Percentiles rank a stretch among this genome's conserved stretches.
Conservation (phyloP, 208 protist species). For the Wallacemonas collosoma region DNA sequence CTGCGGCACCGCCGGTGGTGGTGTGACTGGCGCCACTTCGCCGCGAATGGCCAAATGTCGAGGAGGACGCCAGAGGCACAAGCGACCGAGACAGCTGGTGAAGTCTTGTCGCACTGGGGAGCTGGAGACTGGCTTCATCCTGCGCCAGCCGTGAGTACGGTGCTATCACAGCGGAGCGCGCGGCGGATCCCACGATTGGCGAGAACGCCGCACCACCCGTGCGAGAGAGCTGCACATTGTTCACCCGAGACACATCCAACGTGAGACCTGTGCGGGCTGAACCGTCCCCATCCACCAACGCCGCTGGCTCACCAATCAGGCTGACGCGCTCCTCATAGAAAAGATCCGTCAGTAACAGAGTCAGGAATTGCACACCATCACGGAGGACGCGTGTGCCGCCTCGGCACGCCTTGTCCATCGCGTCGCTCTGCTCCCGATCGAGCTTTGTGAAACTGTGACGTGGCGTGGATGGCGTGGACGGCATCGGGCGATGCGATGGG, state of each 20-base stretch:
- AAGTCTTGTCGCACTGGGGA: not conserved
- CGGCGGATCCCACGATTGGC: not conserved
- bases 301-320: slow-evolving; percentile 9
- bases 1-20: not conserved
- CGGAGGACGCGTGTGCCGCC: slow-evolving; percentile 1
- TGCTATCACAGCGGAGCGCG: not conserved
- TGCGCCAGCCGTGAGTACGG: slow-evolving; percentile 1
- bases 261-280: no score
- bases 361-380: slow-evolving; percentile 4
- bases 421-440: slow-evolving; percentile 15
- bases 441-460: not conserved
- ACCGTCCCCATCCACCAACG: not conserved
- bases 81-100: slow-evolving; percentile 1
- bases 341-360: not conserved
- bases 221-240: not conserved
- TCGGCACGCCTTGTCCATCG: slow-evolving; percentile 15
- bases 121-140: slow-evolving; percentile 7
- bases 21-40: no score
- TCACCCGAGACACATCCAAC: not conserved
- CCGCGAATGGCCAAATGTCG: no score
- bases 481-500: not conserved
- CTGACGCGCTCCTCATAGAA: slow-evolving; percentile 18
- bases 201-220: slow-evolving; percentile 14
- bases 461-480: slow-evolving; percentile 10
- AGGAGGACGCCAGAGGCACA: no score